phyloP scores from a whole-genome alignment of 768 basidiomycete species.

The Pleurotus cornucopiae region DNA sequence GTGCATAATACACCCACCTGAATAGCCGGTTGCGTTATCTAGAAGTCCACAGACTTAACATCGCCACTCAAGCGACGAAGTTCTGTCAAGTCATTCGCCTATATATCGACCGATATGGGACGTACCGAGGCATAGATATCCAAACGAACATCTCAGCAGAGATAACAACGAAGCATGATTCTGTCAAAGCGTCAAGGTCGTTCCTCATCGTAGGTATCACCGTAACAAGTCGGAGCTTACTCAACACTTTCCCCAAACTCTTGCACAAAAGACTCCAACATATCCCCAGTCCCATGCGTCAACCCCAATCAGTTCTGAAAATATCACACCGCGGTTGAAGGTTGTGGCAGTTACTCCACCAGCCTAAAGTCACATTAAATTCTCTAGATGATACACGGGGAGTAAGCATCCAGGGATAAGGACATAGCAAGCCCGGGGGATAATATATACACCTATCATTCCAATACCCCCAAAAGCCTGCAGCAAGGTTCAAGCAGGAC shows the following conservation, averaged over 20 bases:
- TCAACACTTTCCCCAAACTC: background rate
- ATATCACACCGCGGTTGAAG: background rate
- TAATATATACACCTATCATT: background rate
- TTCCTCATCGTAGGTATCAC: background rate
- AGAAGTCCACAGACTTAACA: too few species aligned
- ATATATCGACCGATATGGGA: background rate
- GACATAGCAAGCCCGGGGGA: background rate
- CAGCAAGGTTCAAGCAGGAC: too few species aligned
- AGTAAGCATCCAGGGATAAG: conserved; percentile 1
- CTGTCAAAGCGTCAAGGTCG: background rate
- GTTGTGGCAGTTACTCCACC: background rate
- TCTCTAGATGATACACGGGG: background rate
- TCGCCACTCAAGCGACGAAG: too few species aligned
- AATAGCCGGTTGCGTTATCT: too few species aligned
- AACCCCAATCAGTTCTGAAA: too few species aligned
- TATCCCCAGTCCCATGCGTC: background rate
- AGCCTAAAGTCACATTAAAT: background rate
- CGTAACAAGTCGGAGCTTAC: background rate
- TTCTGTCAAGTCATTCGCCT: background rate
- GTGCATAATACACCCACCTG: too few species aligned
- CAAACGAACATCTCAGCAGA: background rate
- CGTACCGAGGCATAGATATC: background rate
- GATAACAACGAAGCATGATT: background rate
- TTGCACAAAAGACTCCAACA: background rate
- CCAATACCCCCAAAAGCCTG: too few species aligned